Conservation (phyloP, 2,329 filamentous ascomycete species). For the Exophiala lecanii-corni region DNA sequence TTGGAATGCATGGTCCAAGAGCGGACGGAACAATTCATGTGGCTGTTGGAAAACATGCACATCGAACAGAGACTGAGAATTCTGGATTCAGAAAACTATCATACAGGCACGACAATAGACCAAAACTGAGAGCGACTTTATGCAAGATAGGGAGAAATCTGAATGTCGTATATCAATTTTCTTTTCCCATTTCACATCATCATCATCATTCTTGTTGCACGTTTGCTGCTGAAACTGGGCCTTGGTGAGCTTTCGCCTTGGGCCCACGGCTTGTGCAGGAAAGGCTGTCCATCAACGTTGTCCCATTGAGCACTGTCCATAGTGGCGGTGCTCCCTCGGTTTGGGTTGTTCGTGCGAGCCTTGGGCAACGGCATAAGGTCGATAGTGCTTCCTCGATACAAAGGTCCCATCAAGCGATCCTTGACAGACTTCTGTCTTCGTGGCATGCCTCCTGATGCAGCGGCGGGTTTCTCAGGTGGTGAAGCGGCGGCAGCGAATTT, state of each 20-base stretch:
- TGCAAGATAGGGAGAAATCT: neutral
- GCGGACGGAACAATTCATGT: too few relatives aligned
- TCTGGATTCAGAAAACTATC: too few relatives aligned
- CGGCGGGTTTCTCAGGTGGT: slow-evolving; percentile 8
- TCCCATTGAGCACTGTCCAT: slow-evolving; percentile 11
- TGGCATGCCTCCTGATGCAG: slow-evolving; percentile 12
- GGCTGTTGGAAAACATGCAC: too few relatives aligned
- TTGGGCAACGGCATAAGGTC: slow-evolving; percentile 23
- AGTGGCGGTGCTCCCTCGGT: slow-evolving; percentile 22
- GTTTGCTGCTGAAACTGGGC: slow-evolving; percentile 27
- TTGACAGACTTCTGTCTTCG: slow-evolving; percentile 27
- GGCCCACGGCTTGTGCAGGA: slow-evolving; percentile 24
- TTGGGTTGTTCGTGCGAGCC: slow-evolving; percentile 10
- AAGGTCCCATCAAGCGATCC: slow-evolving; percentile 26
- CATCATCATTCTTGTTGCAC: slow-evolving; percentile 29
- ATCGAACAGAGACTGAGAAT: too few relatives aligned
- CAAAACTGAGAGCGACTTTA: too few relatives aligned
- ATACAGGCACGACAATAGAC: too few relatives aligned
- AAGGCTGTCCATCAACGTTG: slow-evolving; percentile 14
- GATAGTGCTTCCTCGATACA: slow-evolving; percentile 27
- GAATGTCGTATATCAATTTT: neutral
- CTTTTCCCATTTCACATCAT: slow-evolving; percentile 22
- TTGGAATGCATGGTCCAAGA: too few relatives aligned
- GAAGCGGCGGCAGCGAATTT: slow-evolving; percentile 16
- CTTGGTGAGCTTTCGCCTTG: slow-evolving; percentile 21